Conservation (phyloP, 352 stramenopile genomes). For the Pythium inflatum region DNA sequence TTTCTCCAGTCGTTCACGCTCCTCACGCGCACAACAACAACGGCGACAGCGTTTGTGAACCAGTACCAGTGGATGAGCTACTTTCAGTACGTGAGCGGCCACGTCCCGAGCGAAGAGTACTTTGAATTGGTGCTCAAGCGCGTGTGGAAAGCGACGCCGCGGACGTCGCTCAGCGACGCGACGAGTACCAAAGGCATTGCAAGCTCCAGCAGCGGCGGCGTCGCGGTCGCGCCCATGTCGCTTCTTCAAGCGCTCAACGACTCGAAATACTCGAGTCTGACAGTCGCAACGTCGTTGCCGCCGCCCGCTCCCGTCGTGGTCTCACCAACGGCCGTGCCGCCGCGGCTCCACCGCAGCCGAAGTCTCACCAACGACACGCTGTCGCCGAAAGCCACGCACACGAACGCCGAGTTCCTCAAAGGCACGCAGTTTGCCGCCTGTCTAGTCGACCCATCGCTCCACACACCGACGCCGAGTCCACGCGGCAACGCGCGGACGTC, state of each 20-base stretch:
- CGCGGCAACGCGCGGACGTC: slow-evolving; percentile 3
- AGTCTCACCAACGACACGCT: slow-evolving; percentile 30
- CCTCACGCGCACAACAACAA: slow-evolving; percentile 17
- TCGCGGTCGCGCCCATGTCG: slow-evolving; percentile 38
- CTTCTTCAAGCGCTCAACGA: slow-evolving; percentile 59
- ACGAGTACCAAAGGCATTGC: slow-evolving; percentile 27
- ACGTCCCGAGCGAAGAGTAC: slow-evolving; percentile 74
- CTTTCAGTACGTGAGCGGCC: slow-evolving; percentile 73
- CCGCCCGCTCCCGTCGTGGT: slow-evolving; percentile 25
- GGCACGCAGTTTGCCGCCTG: slow-evolving; percentile 67
- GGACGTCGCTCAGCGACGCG: slow-evolving; percentile 44
- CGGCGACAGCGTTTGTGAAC: slow-evolving; percentile 56
- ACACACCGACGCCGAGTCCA: slow-evolving; percentile 28
- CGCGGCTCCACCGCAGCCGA: slow-evolving; percentile 31
- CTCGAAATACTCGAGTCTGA: slow-evolving; percentile 36
- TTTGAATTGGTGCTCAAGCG: slow-evolving; percentile 77
- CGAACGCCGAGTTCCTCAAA: slow-evolving; percentile 73
- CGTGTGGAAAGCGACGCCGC: slow-evolving; percentile 60
- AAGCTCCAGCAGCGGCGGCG: neutral
- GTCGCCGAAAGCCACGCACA: slow-evolving; percentile 45
- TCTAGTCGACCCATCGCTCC: slow-evolving; percentile 54
- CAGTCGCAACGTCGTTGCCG: slow-evolving; percentile 32
- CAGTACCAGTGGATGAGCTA: slow-evolving; percentile 75
- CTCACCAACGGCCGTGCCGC: slow-evolving; percentile 7
- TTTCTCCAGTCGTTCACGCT: slow-evolving; percentile 60